These are phyloP conservation scores for Prunus padus DNA, from an alignment of 306 rosid species.

Conservation along the genomic window DNA sequence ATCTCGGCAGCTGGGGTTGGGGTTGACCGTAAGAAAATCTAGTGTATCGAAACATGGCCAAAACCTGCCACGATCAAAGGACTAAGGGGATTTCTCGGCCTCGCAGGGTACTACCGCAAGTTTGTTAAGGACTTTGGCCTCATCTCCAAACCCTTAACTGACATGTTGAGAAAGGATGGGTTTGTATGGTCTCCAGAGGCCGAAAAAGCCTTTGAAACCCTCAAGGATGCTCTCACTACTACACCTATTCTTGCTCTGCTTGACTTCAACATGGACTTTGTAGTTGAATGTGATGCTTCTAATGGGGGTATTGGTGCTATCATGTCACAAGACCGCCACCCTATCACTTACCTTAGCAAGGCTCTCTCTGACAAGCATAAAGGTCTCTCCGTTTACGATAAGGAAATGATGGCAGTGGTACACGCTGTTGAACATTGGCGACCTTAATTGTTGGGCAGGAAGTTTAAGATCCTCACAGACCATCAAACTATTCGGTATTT, in stretches of 20 bases:
- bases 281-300: neutral
- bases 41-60: neutral
- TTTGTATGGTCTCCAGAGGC: neutral
- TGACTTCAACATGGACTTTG: neutral
- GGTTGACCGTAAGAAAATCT: neutral
- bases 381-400: neutral
- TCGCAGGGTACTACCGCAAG: neutral
- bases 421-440: neutral
- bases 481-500: neutral
- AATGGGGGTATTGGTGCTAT: neutral
- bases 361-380: rapidly evolving
- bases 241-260: neutral
- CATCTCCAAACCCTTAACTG: neutral
- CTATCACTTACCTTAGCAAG: neutral
- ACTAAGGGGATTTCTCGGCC: neutral
- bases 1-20: neutral
- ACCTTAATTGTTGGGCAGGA: neutral
- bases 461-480: neutral
- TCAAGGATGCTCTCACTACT: neutral
- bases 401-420: neutral
- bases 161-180: neutral
- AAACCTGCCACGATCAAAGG: neutral
- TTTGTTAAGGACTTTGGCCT: neutral
- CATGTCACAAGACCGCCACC: neutral
- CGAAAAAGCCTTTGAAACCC: neutral